Evolutionary conservation across 495 filamentous ascomycete genomes (phyloP).

Genomic region (Hyaloscypha finlandica): DNA sequence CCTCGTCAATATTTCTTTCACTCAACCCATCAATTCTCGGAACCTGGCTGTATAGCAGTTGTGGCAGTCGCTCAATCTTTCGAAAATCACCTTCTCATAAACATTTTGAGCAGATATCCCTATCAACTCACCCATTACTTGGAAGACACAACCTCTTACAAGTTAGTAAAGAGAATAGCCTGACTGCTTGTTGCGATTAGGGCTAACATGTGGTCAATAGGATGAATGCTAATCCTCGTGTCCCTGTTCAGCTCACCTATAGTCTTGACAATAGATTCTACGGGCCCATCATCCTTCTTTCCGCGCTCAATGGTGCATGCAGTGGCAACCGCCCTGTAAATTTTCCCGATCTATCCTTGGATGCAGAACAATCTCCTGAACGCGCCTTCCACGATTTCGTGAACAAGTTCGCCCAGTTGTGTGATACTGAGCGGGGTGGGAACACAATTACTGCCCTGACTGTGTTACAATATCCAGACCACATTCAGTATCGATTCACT

Average conservation of each 20-base stretch:
- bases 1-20: background rate
- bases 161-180: background rate
- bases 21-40: background rate
- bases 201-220: background rate
- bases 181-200: background rate
- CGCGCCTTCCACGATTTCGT: conserved; percentile 31
- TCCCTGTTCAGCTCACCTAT: background rate
- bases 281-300: conserved; percentile 13
- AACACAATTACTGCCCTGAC: conserved; percentile 31
- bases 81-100: background rate
- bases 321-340: background rate
- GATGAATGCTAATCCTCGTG: background rate
- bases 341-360: conserved; percentile 3
- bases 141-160: background rate
- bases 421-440: conserved; percentile 23
- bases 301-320: background rate
- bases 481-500: conserved; percentile 29
- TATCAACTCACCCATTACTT: background rate
- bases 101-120: background rate
- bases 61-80: background rate
- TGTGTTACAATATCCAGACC: conserved; percentile 22
- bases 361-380: conserved; percentile 20
- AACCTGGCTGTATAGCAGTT: background rate
- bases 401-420: conserved; percentile 37
- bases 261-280: conserved; percentile 12